phyloP scores from a whole-genome alignment of 1,284 basidiomycete species.

The Fomitopsis palustris region DNA sequence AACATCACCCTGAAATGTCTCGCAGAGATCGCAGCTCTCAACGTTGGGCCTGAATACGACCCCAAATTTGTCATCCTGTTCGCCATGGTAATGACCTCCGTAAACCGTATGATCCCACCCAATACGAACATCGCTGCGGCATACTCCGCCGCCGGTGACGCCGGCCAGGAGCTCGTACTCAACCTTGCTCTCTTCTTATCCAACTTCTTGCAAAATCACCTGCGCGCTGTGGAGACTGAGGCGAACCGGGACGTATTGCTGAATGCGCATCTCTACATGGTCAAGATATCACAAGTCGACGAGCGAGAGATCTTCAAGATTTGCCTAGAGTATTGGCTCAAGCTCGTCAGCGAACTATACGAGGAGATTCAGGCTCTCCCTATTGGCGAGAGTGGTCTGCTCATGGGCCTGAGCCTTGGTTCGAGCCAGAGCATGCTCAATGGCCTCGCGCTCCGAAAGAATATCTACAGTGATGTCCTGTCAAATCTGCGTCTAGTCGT shows the following conservation, averaged over 20 bases:
- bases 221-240: conserved; percentile 91
- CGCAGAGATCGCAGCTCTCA: conserved; percentile 94
- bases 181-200: conserved; percentile 96
- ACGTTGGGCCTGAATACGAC: conserved; percentile 98
- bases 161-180: conserved; percentile 95
- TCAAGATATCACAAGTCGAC: conserved; percentile 98
- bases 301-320: conserved; percentile 99
- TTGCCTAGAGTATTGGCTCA: conserved; percentile 98
- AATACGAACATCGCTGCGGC: conserved; percentile 93
- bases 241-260: conserved; percentile 90
- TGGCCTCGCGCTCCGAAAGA: conserved; percentile 84
- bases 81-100: conserved; percentile 96
- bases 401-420: conserved; percentile 89
- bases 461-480: conserved; percentile 92
- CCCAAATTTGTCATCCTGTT: conserved; percentile 97
- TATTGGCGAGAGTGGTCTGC: conserved; percentile 87
- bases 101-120: conserved; percentile 98
- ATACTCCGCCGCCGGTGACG: conserved; percentile 87
- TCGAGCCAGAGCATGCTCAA: conserved; percentile 66
- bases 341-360: conserved; percentile 98
- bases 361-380: conserved; percentile 95
- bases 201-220: conserved; percentile 93
- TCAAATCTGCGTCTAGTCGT: conserved; percentile 95
- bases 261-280: conserved; percentile 97
- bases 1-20: conserved; percentile 98